A percentile compares a stretch with the other conserved stretches of the same genome.
These are phyloP conservation scores for Veloporphyrellus conicus DNA, from an alignment of 1,284 basidiomycete species.

Conservation along the genomic window DNA sequence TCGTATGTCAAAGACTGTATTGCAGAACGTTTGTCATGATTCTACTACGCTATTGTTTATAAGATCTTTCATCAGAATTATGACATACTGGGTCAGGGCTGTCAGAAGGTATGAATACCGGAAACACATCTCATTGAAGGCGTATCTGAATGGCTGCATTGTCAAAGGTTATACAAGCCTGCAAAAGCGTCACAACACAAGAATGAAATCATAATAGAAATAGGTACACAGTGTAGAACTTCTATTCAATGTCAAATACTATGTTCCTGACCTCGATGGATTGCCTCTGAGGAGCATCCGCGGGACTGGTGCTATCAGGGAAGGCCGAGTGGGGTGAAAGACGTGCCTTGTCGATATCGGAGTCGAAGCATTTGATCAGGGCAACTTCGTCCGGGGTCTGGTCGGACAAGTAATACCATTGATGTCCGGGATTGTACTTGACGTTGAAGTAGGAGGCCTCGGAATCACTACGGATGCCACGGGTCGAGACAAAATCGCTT, in stretches of 20 bases:
- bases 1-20: too few species aligned
- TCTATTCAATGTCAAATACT: constrained; percentile 26
- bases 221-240: neutral
- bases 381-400: constrained; percentile 47
- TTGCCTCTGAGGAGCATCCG: constrained; percentile 37
- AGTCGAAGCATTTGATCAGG: constrained; percentile 49
- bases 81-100: too few species aligned
- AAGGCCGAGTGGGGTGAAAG: constrained; percentile 49
- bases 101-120: too few species aligned
- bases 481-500: constrained; percentile 13
- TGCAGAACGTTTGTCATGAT: too few species aligned
- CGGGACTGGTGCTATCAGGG: constrained; percentile 36
- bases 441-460: constrained; percentile 19
- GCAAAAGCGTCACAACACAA: too few species aligned
- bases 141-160: too few species aligned
- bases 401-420: constrained; percentile 47
- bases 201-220: too few species aligned
- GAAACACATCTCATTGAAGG: too few species aligned
- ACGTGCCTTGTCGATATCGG: constrained; percentile 37
- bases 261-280: constrained; percentile 29
- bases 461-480: constrained; percentile 9
- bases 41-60: too few species aligned
- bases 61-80: too few species aligned
- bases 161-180: too few species aligned
- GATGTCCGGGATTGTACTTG: constrained; percentile 39